Conservation (phyloP, 73 alveolate genomes). For the Paraurostyla sp. region DNA sequence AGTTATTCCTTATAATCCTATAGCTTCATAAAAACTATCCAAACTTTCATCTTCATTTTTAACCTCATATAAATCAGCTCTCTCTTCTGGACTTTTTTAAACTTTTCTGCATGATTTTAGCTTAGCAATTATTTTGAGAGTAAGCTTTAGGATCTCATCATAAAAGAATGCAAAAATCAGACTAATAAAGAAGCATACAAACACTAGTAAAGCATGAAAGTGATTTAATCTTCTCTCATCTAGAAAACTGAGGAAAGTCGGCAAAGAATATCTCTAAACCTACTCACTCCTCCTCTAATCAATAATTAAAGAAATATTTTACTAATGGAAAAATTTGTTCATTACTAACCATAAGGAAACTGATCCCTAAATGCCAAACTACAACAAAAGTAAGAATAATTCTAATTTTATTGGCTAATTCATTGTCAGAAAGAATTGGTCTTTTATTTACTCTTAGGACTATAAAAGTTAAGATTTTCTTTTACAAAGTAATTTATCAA, state of each 20-base stretch:
- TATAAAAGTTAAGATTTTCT: not conserved
- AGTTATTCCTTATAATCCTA: not conserved
- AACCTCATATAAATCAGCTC: not conserved
- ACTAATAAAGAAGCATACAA: not conserved
- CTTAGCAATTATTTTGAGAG: not conserved
- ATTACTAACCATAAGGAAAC: not conserved
- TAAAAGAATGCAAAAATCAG: not conserved
- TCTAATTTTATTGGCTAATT: constrained; percentile 2
- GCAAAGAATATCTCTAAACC: not conserved
- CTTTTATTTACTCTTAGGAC: constrained; percentile 52
- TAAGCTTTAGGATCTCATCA: not conserved
- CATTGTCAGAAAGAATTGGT: constrained; percentile 1
- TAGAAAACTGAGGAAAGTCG: not conserved
- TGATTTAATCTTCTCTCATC: constrained; percentile 6
- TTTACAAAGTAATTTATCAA: constrained; percentile 62
- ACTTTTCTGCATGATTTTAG: not conserved
- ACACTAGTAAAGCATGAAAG: not conserved
- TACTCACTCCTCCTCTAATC: not conserved
- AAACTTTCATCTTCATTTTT: not conserved
- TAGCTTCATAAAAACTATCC: constrained; percentile 14
- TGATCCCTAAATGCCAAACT: constrained; percentile 15
- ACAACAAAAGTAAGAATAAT: not conserved
- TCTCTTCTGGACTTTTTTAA: not conserved
- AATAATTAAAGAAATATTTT: not conserved
- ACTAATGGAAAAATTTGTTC: not conserved